phyloP scores from a whole-genome alignment of 148 eudicot species.

The Selenicereus undatus region DNA sequence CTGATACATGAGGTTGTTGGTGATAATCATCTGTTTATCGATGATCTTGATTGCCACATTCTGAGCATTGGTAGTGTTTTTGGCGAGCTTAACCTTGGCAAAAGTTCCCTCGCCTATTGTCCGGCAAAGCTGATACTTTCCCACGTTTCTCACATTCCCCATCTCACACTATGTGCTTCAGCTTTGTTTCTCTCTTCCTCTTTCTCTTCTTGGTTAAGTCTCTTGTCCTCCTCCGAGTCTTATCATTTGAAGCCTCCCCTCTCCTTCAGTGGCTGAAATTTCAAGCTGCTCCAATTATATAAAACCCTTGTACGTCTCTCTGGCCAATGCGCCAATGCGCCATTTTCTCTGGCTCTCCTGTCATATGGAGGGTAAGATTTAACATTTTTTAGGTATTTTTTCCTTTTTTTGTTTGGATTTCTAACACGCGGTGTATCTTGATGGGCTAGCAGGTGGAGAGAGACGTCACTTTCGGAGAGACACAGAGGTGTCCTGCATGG shows the following conservation, averaged over 20 bases:
- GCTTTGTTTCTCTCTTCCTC: neutral
- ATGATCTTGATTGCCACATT: conserved; percentile 57
- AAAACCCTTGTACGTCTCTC: neutral
- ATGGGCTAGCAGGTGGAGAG: conserved; percentile 6
- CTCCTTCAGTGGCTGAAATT: neutral
- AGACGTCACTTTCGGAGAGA: neutral
- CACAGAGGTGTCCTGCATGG: neutral
- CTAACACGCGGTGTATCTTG: neutral
- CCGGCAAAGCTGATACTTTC: conserved; percentile 46
- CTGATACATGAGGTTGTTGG: conserved; percentile 48
- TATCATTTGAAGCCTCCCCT: neutral
- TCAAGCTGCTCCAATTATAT: neutral
- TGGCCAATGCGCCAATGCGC: neutral
- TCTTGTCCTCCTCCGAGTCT: neutral
- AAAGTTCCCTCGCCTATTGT: conserved; percentile 56
- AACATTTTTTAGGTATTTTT: neutral
- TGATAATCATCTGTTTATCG: conserved; percentile 42
- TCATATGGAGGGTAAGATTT: neutral
- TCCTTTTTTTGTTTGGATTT: neutral
- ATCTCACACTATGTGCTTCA: conserved; percentile 7
- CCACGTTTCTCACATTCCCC: conserved; percentile 35
- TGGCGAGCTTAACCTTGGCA: conserved; percentile 51
- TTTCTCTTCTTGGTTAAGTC: neutral
- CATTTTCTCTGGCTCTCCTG: neutral
- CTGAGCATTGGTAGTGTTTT: conserved; percentile 30